Base-by-base conservation (phyloP, 169 alveolate species). In the Plasmodium falciparum region DNA sequence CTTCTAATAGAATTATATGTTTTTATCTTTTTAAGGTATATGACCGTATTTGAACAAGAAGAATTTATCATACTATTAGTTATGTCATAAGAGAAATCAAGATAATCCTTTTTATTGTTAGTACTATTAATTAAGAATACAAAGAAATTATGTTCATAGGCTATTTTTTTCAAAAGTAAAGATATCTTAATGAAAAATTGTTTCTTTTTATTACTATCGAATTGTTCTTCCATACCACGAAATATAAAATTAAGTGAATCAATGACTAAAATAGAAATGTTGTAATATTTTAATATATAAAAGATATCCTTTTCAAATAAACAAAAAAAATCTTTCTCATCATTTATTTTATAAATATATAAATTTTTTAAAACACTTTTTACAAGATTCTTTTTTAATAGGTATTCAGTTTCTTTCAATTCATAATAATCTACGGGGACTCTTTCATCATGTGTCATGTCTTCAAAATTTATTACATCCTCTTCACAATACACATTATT, bases 261-360 rank as follows among this genome's bases (percentile, higher is more conserved):
- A 9, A 78, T 45, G 22, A 78, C 76, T 17, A 78, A 76, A 43
- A 78, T 47, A 17, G 89, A 78, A 0, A 78, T 78, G 24, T 78
- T 52, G 50, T 78, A 59, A 52, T 78, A 70, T 33, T 59, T 78
- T 45, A 66, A n/a, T n/a, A 78, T 78, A 7, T 67, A 43, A 26
- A 39, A 39, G 22, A 78, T 65, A 47, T 78, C 72, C 66, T 52
- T 63, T 26, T 78, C 61, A 29, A 78, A 65, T 78, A 78, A 78
- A 17, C 29, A 17, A 58, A 78, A 78, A n/a, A 78, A 78, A 2
- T 78, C 89, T 59, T 24, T 78, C 5, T 78, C 75, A 13, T 66
- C 89, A 59, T 78, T 65, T 24, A 78, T 50, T 66, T 78, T 78
- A 29, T 78, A 76, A 65, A 78, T 78, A 61, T 78, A 78, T 20